These are phyloP conservation scores for Sarocladium brachiariae DNA, from an alignment of 2,329 filamentous ascomycete species.

Conservation along the genomic window DNA sequence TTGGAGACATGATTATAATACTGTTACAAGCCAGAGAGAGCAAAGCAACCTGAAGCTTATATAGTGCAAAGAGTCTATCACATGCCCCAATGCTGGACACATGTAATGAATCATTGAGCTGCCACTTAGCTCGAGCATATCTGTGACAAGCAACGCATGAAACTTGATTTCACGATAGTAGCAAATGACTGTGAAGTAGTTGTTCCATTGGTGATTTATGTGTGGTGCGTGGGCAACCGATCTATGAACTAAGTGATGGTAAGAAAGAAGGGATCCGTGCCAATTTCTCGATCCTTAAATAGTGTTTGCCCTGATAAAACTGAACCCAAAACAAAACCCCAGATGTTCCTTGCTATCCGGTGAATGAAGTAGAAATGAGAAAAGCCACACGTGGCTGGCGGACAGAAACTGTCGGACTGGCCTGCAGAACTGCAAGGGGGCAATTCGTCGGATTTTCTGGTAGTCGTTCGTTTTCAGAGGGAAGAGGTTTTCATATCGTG, in stretches of 20 bases:
- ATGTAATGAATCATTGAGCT: no score
- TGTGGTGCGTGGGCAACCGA: slow-evolving; percentile 24
- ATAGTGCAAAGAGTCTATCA: no score
- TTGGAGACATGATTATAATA: no score
- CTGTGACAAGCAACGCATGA: background rate
- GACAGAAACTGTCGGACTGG: background rate
- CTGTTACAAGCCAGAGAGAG: no score
- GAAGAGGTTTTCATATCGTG: slow-evolving; percentile 5
- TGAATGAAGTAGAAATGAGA: background rate
- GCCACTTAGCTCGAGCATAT: no score
- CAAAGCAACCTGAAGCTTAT: no score
- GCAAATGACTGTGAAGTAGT: background rate
- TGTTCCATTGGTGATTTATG: slow-evolving; percentile 11
- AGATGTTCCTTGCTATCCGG: background rate
- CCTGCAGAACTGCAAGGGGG: no score
- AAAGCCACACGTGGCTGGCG: background rate
- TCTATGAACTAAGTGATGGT: background rate
- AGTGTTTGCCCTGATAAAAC: background rate
- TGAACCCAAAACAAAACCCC: background rate
- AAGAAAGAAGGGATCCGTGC: background rate
- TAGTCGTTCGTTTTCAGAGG: background rate
- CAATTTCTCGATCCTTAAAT: background rate
- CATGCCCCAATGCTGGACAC: background rate
- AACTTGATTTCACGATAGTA: no score
- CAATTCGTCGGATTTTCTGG: background rate